A percentile compares a stretch with the other conserved stretches of the same genome.
These are phyloP conservation scores for Fusarium sp. DNA, from an alignment of 2,329 filamentous ascomycete genomes.

Conservation along the genomic window DNA sequence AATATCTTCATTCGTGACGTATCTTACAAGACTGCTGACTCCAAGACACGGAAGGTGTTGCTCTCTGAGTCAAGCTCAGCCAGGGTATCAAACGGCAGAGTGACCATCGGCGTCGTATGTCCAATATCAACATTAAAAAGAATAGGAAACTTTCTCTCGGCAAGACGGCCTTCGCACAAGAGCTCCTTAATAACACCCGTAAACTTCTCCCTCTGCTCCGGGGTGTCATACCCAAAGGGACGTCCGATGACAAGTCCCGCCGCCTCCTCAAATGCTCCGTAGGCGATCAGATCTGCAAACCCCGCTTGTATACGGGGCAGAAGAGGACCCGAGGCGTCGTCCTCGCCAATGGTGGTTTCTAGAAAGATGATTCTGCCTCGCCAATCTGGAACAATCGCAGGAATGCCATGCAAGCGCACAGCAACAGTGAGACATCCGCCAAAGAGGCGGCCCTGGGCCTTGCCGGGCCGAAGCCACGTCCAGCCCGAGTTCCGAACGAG, in stretches of 20 bases:
- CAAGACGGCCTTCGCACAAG: slow-evolving; percentile 51
- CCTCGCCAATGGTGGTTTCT: slow-evolving; percentile 54
- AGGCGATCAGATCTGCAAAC: slow-evolving; percentile 55
- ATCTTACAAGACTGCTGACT: slow-evolving; percentile 32
- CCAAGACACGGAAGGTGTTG: slow-evolving; percentile 51
- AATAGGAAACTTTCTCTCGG: slow-evolving; percentile 52
- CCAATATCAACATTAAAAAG: slow-evolving; percentile 57
- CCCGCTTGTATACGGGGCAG: slow-evolving; percentile 47
- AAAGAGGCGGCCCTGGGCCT: slow-evolving; percentile 57
- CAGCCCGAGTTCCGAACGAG: slow-evolving; percentile 47
- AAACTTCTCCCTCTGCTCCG: slow-evolving; percentile 45
- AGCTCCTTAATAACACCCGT: slow-evolving; percentile 47
- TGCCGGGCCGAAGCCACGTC: slow-evolving; percentile 53
- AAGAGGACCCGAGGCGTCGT: slow-evolving; percentile 26
- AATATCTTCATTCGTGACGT: no score
- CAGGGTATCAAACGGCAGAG: slow-evolving; percentile 53
- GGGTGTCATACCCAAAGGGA: slow-evolving; percentile 54
- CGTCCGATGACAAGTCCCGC: slow-evolving; percentile 57
- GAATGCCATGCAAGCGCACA: slow-evolving; percentile 51
- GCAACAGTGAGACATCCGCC: slow-evolving; percentile 57
- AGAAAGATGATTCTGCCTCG: slow-evolving; percentile 54
- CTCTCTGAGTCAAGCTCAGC: slow-evolving; percentile 53
- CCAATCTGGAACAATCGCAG: slow-evolving; percentile 52
- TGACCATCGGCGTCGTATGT: slow-evolving; percentile 57
- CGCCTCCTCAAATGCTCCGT: slow-evolving; percentile 55